Evolutionary conservation across 805 yeast species (phyloP).

Genomic region (Grigorovia transvaalensis): DNA sequence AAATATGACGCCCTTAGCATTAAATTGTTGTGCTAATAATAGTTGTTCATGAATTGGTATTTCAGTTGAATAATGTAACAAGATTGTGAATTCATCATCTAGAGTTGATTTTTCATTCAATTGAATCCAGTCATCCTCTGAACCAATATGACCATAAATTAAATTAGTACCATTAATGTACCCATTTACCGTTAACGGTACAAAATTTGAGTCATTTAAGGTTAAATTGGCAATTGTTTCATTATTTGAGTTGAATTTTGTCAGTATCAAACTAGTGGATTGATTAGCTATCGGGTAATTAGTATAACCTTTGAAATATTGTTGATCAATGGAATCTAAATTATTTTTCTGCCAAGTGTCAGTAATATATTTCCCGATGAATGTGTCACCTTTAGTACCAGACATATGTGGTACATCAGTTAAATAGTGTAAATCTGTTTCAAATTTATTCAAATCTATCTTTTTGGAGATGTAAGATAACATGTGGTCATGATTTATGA

Average conservation of each 20-base stretch:
- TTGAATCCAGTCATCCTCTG: conserved; percentile 39
- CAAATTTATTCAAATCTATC: conserved; percentile 47
- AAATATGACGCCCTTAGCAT: conserved; percentile 57
- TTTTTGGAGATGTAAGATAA: conserved; percentile 35
- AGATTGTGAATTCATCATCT: conserved; percentile 37
- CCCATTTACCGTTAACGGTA: conserved; percentile 56
- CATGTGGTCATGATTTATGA: conserved; percentile 47
- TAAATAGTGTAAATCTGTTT: conserved; percentile 56
- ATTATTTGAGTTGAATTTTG: conserved; percentile 15
- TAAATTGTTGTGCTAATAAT: conserved; percentile 40
- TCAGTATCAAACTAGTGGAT: conserved; percentile 10
- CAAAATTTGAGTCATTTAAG: conserved; percentile 37
- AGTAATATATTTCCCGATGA: conserved; percentile 56
- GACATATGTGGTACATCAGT: conserved; percentile 73
- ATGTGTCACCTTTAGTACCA: conserved; percentile 77
- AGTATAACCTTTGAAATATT: conserved; percentile 42
- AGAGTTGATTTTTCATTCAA: conserved; percentile 19
- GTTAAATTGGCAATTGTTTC: conserved; percentile 13
- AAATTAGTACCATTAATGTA: conserved; percentile 39
- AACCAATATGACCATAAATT: conserved; percentile 60
- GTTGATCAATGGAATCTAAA: conserved; percentile 30
- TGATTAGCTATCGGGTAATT: conserved; percentile 48
- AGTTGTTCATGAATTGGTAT: conserved; percentile 39
- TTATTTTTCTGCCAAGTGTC: conserved; percentile 47
- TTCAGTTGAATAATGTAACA: conserved; percentile 44